These are phyloP conservation scores for Allium fistulosum DNA, from an alignment of 106 monocot genomes.

Conservation along the genomic window DNA sequence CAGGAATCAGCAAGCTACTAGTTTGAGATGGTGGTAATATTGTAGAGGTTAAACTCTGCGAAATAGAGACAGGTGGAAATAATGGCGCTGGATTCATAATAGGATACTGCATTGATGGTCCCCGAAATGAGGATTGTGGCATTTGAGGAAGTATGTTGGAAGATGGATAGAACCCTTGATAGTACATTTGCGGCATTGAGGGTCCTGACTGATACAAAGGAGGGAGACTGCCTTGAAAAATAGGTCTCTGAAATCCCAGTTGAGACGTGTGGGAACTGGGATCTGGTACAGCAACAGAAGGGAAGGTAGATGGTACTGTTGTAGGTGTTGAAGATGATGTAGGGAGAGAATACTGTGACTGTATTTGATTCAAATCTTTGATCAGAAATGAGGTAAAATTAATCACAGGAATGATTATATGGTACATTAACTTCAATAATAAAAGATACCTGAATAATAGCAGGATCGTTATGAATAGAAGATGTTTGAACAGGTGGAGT, in stretches of 20 bases:
- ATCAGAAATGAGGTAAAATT: neutral
- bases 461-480: conserved; percentile 72
- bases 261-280: conserved; percentile 44
- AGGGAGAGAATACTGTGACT: conserved; percentile 82
- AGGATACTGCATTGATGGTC: conserved; percentile 37
- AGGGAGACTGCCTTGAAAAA: conserved; percentile 56
- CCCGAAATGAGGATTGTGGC: conserved; percentile 46
- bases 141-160: conserved; percentile 43
- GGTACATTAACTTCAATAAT: too few species aligned
- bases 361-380: conserved; percentile 4
- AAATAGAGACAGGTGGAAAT: conserved; percentile 24
- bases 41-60: conserved; percentile 20
- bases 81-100: conserved; percentile 27
- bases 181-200: conserved; percentile 56
- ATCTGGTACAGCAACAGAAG: conserved; percentile 22
- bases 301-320: conserved; percentile 21
- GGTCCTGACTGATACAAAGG: conserved; percentile 78
- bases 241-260: conserved; percentile 41
- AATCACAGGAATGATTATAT: neutral
- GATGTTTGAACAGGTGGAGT: conserved; percentile 38
- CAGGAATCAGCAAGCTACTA: conserved; percentile 8
- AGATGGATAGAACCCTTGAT: conserved; percentile 72
- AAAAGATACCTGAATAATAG: conserved; percentile 72
- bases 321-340: conserved; percentile 33
- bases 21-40: conserved; percentile 22